A percentile compares a stretch with the other conserved stretches of the same genome.
Evolutionary conservation across 495 filamentous ascomycete genomes (phyloP).

Genomic region (Penicillium chermesinum): DNA sequence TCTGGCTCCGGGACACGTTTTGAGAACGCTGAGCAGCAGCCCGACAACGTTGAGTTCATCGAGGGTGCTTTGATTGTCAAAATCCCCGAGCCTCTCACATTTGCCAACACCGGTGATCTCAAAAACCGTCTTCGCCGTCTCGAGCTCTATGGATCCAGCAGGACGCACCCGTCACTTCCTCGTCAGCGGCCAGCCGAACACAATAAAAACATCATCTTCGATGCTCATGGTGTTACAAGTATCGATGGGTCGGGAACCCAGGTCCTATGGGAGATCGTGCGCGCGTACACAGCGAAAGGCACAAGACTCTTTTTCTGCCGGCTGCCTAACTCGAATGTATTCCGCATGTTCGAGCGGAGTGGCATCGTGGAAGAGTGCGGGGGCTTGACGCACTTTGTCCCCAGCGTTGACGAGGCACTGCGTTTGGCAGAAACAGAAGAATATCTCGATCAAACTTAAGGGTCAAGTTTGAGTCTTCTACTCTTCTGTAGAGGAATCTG

Average conservation of each 20-base stretch:
- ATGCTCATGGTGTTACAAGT: constrained; percentile 89
- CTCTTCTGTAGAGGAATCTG: not conserved
- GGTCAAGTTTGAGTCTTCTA: too few species aligned
- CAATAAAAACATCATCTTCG: constrained; percentile 90
- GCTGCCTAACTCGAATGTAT: constrained; percentile 63
- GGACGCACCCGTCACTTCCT: constrained; percentile 81
- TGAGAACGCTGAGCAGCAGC: constrained; percentile 80
- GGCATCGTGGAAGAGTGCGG: constrained; percentile 80
- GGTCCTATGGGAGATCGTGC: constrained; percentile 84
- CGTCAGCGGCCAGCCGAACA: constrained; percentile 63
- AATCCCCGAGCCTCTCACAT: constrained; percentile 93
- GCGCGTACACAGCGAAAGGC: constrained; percentile 62
- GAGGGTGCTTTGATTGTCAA: constrained; percentile 93
- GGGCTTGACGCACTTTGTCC: constrained; percentile 70
- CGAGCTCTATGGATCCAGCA: constrained; percentile 80
- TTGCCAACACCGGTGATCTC: constrained; percentile 92
- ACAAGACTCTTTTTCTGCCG: constrained; percentile 87
- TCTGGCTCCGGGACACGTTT: constrained; percentile 71
- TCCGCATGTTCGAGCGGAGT: constrained; percentile 65
- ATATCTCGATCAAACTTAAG: constrained; percentile 17
- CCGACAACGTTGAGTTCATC: constrained; percentile 75
- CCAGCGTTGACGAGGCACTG: constrained; percentile 77
- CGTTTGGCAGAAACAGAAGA: constrained; percentile 67
- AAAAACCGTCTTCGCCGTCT: constrained; percentile 77
- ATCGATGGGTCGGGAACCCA: constrained; percentile 92